Percentiles rank a stretch among this genome's conserved stretches.
phyloP scores from a whole-genome alignment of 345 rosid species.

The Psidium guajava region DNA sequence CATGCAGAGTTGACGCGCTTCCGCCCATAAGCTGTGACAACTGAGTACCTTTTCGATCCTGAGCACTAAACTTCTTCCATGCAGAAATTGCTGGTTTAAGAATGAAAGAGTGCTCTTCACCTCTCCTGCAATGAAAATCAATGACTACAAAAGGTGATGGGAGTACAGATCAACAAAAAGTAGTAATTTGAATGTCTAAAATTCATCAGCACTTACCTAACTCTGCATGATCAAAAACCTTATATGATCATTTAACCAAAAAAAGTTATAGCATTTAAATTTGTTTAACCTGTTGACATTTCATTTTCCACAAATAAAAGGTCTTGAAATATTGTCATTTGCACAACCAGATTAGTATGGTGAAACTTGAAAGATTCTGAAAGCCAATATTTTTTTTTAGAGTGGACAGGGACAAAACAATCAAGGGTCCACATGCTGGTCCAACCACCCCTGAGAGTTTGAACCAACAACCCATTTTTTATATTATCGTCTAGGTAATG shows the following conservation, averaged over 20 bases:
- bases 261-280: background rate
- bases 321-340: background rate
- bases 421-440: background rate
- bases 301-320: background rate
- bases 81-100: conserved; percentile 64
- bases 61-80: conserved; percentile 43
- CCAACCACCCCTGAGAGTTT: background rate
- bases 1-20: conserved; percentile 22
- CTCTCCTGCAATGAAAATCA: conserved; percentile 54
- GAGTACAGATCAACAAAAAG: background rate
- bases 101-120: conserved; percentile 95
- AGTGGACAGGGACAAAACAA: background rate
- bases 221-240: background rate
- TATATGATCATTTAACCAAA: background rate
- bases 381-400: background rate
- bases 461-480: background rate
- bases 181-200: background rate
- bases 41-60: conserved; percentile 30
- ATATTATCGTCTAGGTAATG: background rate
- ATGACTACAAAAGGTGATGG: conserved; percentile 3
- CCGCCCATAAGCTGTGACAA: conserved; percentile 1
- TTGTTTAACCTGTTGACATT: background rate
- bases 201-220: background rate
- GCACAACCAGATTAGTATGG: background rate
- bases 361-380: background rate